Conservation (phyloP, 768 basidiomycete genomes). For the Ramaria sp. region DNA sequence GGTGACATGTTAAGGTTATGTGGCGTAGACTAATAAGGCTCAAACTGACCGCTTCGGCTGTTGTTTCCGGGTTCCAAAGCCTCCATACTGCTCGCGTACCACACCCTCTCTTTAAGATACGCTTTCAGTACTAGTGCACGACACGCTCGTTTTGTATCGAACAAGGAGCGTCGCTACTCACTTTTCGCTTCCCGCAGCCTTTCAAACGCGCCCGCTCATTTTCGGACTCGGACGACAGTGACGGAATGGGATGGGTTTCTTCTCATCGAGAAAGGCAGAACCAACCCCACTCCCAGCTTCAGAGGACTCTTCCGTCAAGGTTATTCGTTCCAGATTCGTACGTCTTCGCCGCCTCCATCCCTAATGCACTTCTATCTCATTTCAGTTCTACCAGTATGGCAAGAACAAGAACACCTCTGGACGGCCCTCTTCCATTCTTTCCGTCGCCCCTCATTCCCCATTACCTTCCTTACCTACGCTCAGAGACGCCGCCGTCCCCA, state of each 20-base stretch:
- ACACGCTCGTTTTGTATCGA: too few relatives aligned
- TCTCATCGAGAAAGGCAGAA: slow-evolving; percentile 27
- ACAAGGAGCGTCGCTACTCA: too few relatives aligned
- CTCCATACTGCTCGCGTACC: too few relatives aligned
- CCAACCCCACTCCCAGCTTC: slow-evolving; percentile 12
- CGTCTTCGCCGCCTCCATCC: slow-evolving; percentile 7
- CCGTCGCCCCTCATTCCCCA: slow-evolving; percentile 11
- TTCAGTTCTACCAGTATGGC: slow-evolving; percentile 2
- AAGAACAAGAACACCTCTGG: not conserved
- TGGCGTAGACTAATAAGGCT: too few relatives aligned
- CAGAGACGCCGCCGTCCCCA: not conserved
- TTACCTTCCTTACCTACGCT: not conserved
- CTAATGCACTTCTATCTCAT: not conserved
- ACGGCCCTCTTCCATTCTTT: slow-evolving; percentile 9
- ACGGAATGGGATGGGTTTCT: slow-evolving; percentile 25
- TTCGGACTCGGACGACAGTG: not conserved
- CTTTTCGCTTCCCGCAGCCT: not conserved
- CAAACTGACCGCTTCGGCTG: too few relatives aligned
- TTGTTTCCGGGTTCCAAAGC: too few relatives aligned
- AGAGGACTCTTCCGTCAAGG: slow-evolving; percentile 19
- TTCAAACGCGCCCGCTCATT: not conserved
- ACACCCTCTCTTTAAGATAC: too few relatives aligned
- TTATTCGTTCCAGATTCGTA: slow-evolving; percentile 30
- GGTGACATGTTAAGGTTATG: too few relatives aligned
- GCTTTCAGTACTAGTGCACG: too few relatives aligned